These are phyloP conservation scores for Mariannaea sp. DNA, from an alignment of 2,329 filamentous ascomycete species.

Conservation along the genomic window DNA sequence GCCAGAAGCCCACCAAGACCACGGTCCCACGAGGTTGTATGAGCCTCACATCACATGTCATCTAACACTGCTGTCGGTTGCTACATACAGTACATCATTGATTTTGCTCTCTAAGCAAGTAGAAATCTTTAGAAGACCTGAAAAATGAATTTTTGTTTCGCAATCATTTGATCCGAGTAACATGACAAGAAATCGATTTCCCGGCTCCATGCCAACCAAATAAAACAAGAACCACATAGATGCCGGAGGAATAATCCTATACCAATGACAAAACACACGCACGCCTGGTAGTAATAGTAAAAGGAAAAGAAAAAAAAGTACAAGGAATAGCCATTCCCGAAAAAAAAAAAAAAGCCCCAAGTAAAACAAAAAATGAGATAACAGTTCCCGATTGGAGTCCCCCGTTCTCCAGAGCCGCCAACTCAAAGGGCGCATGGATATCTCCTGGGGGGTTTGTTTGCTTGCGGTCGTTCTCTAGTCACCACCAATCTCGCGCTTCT, in stretches of 20 bases:
- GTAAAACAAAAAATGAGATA: constrained; percentile 26
- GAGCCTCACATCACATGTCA: constrained; percentile 34
- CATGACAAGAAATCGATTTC: constrained; percentile 36
- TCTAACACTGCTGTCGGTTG: no score
- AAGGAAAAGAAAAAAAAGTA: constrained; percentile 10
- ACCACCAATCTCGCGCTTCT: constrained; percentile 38
- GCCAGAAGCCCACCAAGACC: constrained; percentile 19
- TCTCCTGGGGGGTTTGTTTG: constrained; percentile 38
- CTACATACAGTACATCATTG: no score
- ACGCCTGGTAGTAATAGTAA: constrained; percentile 25
- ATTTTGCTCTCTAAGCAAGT: not conserved
- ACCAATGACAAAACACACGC: constrained; percentile 21
- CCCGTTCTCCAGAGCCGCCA: constrained; percentile 37
- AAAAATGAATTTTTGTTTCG: constrained; percentile 16
- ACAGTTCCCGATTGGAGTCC: constrained; percentile 36
- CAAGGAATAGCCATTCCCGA: constrained; percentile 7
- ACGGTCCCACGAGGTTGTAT: constrained; percentile 11
- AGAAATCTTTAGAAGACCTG: constrained; percentile 8
- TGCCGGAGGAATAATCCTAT: constrained; percentile 21
- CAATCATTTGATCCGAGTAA: constrained; percentile 17
- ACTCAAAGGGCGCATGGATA: constrained; percentile 37
- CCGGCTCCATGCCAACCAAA: constrained; percentile 31
- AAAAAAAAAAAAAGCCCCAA: constrained; percentile 26
- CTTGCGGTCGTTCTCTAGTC: constrained; percentile 34
- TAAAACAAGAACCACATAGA: constrained; percentile 19